Percentiles rank a stretch among this genome's conserved stretches.
These are phyloP conservation scores for Plenodomus biglobosus DNA, from an alignment of 2,329 filamentous ascomycete species.

Conservation along the genomic window DNA sequence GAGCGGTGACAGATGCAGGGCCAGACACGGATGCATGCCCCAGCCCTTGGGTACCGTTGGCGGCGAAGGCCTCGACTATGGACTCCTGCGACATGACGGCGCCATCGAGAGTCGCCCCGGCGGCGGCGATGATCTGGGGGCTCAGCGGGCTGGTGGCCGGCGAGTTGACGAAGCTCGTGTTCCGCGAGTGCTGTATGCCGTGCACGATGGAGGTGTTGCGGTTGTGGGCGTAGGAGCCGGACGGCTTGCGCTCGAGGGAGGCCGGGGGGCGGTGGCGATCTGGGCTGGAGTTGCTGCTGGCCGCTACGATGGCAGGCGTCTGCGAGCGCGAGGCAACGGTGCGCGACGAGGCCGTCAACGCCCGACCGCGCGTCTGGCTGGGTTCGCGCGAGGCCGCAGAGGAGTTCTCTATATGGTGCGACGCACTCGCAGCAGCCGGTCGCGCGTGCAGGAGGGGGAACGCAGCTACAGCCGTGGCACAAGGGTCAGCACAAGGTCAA, in stretches of 20 bases:
- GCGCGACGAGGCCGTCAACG: constrained; percentile 48
- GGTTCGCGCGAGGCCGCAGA: constrained; percentile 45
- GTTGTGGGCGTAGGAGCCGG: constrained; percentile 77
- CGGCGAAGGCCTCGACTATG: constrained; percentile 41
- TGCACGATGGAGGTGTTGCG: constrained; percentile 96
- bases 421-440: constrained; percentile 42
- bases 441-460: constrained; percentile 45
- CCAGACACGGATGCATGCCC: constrained; percentile 12
- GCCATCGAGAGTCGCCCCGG: constrained; percentile 42
- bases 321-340: constrained; percentile 49
- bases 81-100: constrained; percentile 46
- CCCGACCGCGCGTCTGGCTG: constrained; percentile 50
- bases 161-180: constrained; percentile 81
- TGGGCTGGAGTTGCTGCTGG: constrained; percentile 42
- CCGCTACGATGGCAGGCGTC: constrained; percentile 43
- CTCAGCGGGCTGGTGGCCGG: constrained; percentile 79
- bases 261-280: constrained; percentile 42
- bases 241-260: constrained; percentile 53
- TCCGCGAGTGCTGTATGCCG: constrained; percentile 88
- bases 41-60: constrained; percentile 28
- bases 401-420: constrained; percentile 41
- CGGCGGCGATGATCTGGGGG: constrained; percentile 71
- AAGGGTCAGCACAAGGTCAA: constrained; percentile 34
- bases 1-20: constrained; percentile 4
- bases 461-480: constrained; percentile 38